Conservation (phyloP, 805 yeast species). For the Myxozyma mucilagina region DNA sequence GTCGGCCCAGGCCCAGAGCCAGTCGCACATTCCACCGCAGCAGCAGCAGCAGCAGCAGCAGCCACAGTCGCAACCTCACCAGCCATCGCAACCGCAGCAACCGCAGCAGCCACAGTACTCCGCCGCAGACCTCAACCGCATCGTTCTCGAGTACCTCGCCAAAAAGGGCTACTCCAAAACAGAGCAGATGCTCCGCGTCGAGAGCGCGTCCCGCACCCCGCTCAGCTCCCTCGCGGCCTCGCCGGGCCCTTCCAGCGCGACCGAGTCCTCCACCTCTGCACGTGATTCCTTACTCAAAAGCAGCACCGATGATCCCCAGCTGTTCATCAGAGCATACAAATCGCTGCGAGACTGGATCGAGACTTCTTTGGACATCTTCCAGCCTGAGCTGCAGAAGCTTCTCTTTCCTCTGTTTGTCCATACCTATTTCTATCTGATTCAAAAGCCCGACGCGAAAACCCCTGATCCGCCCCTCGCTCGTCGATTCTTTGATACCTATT, state of each 20-base stretch:
- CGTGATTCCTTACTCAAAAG: conserved; percentile 39
- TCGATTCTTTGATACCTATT: conserved; percentile 70
- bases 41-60: conserved; percentile 1
- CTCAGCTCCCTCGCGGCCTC: conserved; percentile 20
- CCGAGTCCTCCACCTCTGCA: conserved; percentile 23
- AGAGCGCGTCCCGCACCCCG: conserved; percentile 45
- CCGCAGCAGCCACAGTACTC: conserved; percentile 42
- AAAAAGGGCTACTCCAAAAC: conserved; percentile 94
- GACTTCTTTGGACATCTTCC: conserved; percentile 76
- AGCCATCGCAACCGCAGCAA: not conserved
- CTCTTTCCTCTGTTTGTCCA: conserved; percentile 93
- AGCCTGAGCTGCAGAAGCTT: conserved; percentile 77
- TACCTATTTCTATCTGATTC: conserved; percentile 74
- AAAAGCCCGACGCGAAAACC: conserved; percentile 53
- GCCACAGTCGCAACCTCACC: not conserved
- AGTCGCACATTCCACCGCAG: not conserved
- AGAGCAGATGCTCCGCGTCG: conserved; percentile 90
- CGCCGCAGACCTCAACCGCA: conserved; percentile 84
- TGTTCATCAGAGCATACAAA: conserved; percentile 76
- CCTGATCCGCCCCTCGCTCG: conserved; percentile 50
- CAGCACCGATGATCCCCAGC: conserved; percentile 56
- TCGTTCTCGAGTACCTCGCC: conserved; percentile 87
- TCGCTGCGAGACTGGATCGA: conserved; percentile 87
- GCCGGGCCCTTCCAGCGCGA: conserved; percentile 20
- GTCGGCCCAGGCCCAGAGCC: too few species aligned